Base-by-base conservation (phyloP, 2,329 filamentous ascomycete genomes). In the Juglanconis oblonga region DNA sequence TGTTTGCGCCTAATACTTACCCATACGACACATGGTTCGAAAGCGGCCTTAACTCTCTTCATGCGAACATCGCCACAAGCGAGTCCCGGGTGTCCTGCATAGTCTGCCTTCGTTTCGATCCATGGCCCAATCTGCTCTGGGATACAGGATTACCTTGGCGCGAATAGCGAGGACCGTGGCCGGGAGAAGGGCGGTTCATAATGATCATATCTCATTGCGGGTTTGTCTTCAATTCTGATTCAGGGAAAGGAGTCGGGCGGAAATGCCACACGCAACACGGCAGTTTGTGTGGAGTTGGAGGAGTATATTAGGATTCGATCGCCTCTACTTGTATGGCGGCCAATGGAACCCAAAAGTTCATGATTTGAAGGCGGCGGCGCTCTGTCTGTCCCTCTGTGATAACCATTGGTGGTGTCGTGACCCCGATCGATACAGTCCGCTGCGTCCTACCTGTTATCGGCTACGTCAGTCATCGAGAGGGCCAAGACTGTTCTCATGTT, bases 281-380 rank as follows among this genome's bases (percentile, higher is more conserved):
- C 45, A 57, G 52, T 40, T 55, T 40, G 54, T 40, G 58, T 55
- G 61, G 61, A 61, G 61, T 63, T 63, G 61, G 11, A 61, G 61
- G 61, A 61, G 61, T 63, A 57, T 52, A 45, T 52, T 44, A 52
- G 55, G 48, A 52, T 33, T 53, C 17, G 36, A 35, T 45, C 35
- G 50, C 45, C 52, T 63, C 54, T 45, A 49, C 49, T 61, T 61
- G 48, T 58, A 57, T 55, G 14, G 44, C 40, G 45, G 58, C 48
- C 47, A 63, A 63, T 63, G 61, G 58, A 61, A 61, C 52, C 49
- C 11, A 63, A 61, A 61, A 61, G 61, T 62, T 62, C 33, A 54
- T 54, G 35, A 14, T 40, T 54, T 35, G 3, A 29, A 38, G 5
- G n/a, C 10, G 17, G 31, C 17, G 17, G 55, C 40, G 40, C 13